These are phyloP conservation scores for Euclidium syriacum DNA, from an alignment of 345 rosid species.

Conservation along the genomic window DNA sequence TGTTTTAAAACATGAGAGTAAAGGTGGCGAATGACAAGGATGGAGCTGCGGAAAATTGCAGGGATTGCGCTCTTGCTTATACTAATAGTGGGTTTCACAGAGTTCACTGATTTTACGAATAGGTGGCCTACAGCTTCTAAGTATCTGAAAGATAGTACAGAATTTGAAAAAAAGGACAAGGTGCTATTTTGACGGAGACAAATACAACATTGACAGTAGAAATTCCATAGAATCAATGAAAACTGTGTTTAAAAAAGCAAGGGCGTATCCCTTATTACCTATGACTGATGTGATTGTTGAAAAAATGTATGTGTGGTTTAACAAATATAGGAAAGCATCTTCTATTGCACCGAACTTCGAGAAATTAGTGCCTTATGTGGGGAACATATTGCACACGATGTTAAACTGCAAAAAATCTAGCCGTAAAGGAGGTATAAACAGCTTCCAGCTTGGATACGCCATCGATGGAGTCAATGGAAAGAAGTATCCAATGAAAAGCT, in stretches of 20 bases:
- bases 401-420: background rate
- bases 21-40: no score
- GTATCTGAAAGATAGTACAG: background rate
- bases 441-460: background rate
- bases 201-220: background rate
- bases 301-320: background rate
- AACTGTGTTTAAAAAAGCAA: background rate
- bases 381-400: background rate
- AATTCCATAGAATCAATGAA: background rate
- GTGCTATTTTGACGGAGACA: background rate
- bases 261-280: background rate
- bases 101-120: background rate
- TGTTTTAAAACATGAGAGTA: background rate
- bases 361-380: background rate
- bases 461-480: background rate
- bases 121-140: background rate
- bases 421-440: background rate
- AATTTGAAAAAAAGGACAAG: background rate
- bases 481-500: background rate
- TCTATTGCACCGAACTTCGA: background rate
- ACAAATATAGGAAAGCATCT: background rate
- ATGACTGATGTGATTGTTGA: background rate
- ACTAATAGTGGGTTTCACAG: background rate
- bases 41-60: background rate
- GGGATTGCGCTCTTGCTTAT: background rate